These are phyloP conservation scores for Aspergillus avenaceus DNA, from an alignment of 495 filamentous ascomycete genomes.

Conservation along the genomic window DNA sequence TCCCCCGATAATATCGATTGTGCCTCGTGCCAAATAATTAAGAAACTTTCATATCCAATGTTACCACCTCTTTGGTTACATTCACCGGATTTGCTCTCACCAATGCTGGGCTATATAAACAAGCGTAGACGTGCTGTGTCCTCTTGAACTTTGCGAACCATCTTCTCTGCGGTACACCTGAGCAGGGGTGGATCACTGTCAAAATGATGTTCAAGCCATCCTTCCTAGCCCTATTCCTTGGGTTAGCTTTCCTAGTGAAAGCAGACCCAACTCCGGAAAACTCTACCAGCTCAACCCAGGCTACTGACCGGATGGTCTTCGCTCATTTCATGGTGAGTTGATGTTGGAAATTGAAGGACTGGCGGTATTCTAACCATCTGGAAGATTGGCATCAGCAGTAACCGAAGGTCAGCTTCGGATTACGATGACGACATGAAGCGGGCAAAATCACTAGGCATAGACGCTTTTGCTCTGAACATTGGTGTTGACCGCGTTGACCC, in stretches of 20 bases:
- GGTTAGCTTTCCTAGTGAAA: background rate
- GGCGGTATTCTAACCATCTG: background rate
- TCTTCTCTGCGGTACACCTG: background rate
- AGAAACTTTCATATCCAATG: no score
- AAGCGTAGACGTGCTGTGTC: no score
- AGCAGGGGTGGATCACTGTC: background rate
- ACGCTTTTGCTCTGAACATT: slow-evolving; percentile 57
- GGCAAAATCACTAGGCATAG: slow-evolving; percentile 49
- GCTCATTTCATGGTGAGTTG: slow-evolving; percentile 54
- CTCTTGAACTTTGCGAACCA: no score
- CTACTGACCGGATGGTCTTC: slow-evolving; percentile 42
- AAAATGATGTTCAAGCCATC: background rate
- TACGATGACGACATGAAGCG: slow-evolving; percentile 53
- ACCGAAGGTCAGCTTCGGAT: slow-evolving; percentile 41
- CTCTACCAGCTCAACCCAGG: background rate
- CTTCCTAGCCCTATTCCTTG: background rate
- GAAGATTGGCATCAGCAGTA: slow-evolving; percentile 47
- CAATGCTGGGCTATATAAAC: no score
- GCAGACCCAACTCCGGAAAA: background rate
- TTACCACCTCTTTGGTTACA: background rate
- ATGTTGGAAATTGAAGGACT: background rate
- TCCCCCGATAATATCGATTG: background rate
- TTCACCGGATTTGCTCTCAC: no score
- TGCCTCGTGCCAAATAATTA: no score
- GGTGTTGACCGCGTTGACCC: slow-evolving; percentile 43